Conservation (phyloP, 169 alveolate genomes). For the Plasmodium gallinaceum region DNA sequence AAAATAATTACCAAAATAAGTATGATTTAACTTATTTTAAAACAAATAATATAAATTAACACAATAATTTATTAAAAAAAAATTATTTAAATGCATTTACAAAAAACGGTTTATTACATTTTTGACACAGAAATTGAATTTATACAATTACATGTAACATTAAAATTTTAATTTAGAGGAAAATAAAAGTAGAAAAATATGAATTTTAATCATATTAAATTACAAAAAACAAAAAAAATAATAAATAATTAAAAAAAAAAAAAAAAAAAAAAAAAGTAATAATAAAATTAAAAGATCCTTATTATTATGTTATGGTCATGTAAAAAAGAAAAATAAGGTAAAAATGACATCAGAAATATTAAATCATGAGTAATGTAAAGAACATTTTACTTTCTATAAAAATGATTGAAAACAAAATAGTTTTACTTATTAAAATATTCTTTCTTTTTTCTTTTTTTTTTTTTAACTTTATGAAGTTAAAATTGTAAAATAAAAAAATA, state of each 20-base stretch:
- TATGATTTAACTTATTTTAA: conserved; percentile 7
- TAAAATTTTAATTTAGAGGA: conserved; percentile 5
- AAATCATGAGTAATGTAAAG: conserved; percentile 30
- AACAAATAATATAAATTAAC: conserved; percentile 39
- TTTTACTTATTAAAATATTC: not conserved
- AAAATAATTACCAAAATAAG: not conserved
- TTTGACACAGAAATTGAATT: conserved; percentile 26
- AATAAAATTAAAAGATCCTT: conserved; percentile 2
- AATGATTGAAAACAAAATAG: not conserved
- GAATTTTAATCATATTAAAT: conserved; percentile 19
- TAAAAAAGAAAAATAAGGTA: conserved; percentile 16
- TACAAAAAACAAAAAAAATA: conserved; percentile 23
- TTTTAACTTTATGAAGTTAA: not conserved
- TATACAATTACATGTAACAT: conserved; percentile 33
- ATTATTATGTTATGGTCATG: conserved; percentile 22
- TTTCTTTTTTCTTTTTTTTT: not conserved
- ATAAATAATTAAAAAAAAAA: not conserved
- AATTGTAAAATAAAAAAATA: not conserved
- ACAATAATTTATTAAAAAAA: conserved; percentile 28
- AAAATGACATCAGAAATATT: not conserved
- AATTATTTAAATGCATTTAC: conserved; percentile 33
- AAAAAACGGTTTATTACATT: conserved; percentile 20
- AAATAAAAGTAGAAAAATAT: conserved; percentile 22
- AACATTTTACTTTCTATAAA: not conserved
- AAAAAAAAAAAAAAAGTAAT: not conserved